A percentile compares a stretch with the other conserved stretches of the same genome.
Evolutionary conservation across 2,329 filamentous ascomycete species (phyloP).

Genomic region (Colletotrichum gloeosporioides): DNA sequence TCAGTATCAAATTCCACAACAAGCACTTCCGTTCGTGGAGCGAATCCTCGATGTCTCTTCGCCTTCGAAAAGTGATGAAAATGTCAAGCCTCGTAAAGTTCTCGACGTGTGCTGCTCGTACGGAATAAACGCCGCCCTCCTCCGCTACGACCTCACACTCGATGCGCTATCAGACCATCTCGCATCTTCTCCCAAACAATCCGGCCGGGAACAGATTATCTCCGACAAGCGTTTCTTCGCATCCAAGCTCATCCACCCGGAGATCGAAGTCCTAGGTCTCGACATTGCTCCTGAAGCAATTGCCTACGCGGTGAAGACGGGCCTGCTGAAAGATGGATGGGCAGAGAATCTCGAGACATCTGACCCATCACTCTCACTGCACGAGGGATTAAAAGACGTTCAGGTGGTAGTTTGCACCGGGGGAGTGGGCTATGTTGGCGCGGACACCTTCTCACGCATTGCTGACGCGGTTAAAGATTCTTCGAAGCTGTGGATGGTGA

Average conservation of each 20-base stretch:
- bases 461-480: neutral
- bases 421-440: neutral
- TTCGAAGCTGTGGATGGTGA: neutral
- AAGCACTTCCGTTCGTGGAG: neutral
- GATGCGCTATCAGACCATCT: neutral
- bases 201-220: neutral
- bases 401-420: slow-evolving; percentile 2
- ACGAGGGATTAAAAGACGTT: neutral
- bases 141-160: neutral
- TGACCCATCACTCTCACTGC: neutral
- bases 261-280: neutral
- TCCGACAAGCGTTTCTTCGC: neutral
- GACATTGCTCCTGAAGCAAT: neutral
- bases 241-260: neutral
- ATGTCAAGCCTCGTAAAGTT: neutral
- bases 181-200: neutral
- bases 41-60: neutral
- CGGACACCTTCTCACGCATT: neutral
- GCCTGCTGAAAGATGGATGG: neutral
- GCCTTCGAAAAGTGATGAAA: neutral
- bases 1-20: slow-evolving; percentile 4
- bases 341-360: neutral
- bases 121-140: slow-evolving; percentile 7
- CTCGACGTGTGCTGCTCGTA: slow-evolving; percentile 8
- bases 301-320: neutral